Evolutionary conservation across 1,284 basidiomycete species (phyloP).

Genomic region (Ceratobasidium sp.): DNA sequence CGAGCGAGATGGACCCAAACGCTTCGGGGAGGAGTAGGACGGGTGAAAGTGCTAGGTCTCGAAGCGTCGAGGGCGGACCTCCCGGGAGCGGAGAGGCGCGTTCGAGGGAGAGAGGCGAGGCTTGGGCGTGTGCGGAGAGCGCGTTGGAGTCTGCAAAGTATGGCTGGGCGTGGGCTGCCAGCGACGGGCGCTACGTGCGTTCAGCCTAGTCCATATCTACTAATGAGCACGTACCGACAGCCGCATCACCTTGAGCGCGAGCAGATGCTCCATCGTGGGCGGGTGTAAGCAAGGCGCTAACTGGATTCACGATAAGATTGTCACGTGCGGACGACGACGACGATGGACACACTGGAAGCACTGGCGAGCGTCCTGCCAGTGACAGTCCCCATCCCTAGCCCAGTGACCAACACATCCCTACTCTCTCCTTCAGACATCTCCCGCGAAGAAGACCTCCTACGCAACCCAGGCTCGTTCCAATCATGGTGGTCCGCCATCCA

Average conservation of each 20-base stretch:
- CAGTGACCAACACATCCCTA: slow-evolving; percentile 80
- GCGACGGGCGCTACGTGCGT: slow-evolving; percentile 71
- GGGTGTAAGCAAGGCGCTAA: not conserved
- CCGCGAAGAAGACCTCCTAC: slow-evolving; percentile 95
- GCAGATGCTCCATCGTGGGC: slow-evolving; percentile 66
- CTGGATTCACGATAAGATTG: slow-evolving; percentile 76
- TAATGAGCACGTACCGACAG: slow-evolving; percentile 71
- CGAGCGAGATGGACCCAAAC: slow-evolving; percentile 83
- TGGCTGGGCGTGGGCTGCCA: slow-evolving; percentile 81
- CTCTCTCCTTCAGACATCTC: slow-evolving; percentile 83
- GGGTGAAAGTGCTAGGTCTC: slow-evolving; percentile 78
- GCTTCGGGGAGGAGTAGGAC: slow-evolving; percentile 79
- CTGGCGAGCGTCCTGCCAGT: slow-evolving; percentile 79
- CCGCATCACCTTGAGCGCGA: slow-evolving; percentile 84
- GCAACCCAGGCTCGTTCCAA: slow-evolving; percentile 91
- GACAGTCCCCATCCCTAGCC: slow-evolving; percentile 86
- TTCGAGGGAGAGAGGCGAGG: slow-evolving; percentile 81
- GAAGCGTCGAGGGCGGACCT: slow-evolving; percentile 72
- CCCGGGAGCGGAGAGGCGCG: slow-evolving; percentile 70
- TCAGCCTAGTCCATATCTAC: slow-evolving; percentile 25
- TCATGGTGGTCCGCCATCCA: slow-evolving; percentile 93
- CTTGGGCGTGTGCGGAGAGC: slow-evolving; percentile 80
- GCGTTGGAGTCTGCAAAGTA: slow-evolving; percentile 85
- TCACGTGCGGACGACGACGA: slow-evolving; percentile 32
- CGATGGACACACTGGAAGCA: slow-evolving; percentile 61